Evolutionary conservation across 495 filamentous ascomycete species (phyloP), one percentile per base, ranked within the genome.

Genomic region (Bryoglossum gracile): DNA sequence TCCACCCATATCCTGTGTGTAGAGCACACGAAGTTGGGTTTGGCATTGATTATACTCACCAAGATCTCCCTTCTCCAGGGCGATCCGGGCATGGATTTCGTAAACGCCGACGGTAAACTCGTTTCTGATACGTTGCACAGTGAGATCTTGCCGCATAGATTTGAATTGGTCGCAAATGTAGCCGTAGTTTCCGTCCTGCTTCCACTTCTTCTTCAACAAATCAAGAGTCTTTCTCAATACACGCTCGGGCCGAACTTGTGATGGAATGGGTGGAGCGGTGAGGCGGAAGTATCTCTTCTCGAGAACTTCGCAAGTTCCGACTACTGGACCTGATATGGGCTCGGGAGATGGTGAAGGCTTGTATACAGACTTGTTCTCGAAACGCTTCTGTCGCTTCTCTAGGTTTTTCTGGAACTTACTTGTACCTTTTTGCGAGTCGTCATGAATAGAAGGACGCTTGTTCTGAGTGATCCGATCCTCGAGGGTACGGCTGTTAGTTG

Each of bases 31-130:
- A 61, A 99, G 78, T 71, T 97, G 92, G 51, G 92, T 95, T 73
- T 97, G 94, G 67, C 92, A 99, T 78, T 99, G 92, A 75, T 99
- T 99, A 89, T 97, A 99, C 92, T 99, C 92, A 99, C 92, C 91
- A 72, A 96, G 77, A 75, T 99, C 92, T 65, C 85, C 89, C 78
- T 94, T 96, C 74, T 99, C 92, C 63, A 99, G 72, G 52, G 92
- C 92, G 70, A 99, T 97, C 34, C 92, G 83, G 43, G 91, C 94
- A 70, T 99, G 94, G 50, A 90, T 89, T 73, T 99, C 92, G 66
- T 99, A 99, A 39, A 95, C 92, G 50, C 74, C 81, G 44, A 96
- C 89, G 4, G 90, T 95, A 64, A 97, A 96, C 39, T 92, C 85
- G 60, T 86, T 94, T 67, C 86, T 87, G 69, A 99, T 91, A 57